phyloP scores from a whole-genome alignment of 331 rosid species.

The Cucumis variabilis region DNA sequence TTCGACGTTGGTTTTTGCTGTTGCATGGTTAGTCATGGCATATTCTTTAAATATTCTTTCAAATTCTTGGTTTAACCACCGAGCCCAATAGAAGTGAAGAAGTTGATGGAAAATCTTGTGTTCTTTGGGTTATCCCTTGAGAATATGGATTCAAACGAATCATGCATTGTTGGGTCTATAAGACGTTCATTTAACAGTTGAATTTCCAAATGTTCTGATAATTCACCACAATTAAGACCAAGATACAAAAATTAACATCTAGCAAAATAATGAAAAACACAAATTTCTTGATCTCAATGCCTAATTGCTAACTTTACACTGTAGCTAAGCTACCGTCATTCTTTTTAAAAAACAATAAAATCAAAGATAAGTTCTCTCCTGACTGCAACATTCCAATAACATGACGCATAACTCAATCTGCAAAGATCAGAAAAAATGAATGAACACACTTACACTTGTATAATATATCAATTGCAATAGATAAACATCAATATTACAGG shows the following conservation, averaged over 20 bases:
- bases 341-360: conserved; percentile 46
- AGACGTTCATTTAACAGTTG: conserved; percentile 73
- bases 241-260: conserved; percentile 16
- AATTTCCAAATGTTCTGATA: conserved; percentile 87
- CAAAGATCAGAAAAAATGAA: conserved; percentile 34
- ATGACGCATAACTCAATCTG: conserved; percentile 92
- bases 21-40: conserved; percentile 95
- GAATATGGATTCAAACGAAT: conserved; percentile 73
- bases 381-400: conserved; percentile 99
- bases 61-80: conserved; percentile 94
- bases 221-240: conserved; percentile 38
- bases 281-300: neutral
- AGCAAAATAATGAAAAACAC: neutral
- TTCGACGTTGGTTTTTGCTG: conserved; percentile 67
- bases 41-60: conserved; percentile 85
- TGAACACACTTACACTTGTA: neutral
- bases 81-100: conserved; percentile 96
- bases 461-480: conserved; percentile 3
- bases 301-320: neutral
- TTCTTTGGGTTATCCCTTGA: conserved; percentile 92
- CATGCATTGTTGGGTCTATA: conserved; percentile 65
- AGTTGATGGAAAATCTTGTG: conserved; percentile 87
- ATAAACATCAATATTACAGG: neutral
- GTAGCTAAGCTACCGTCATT: neutral
- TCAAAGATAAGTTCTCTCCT: conserved; percentile 93